These are phyloP conservation scores for Lipomyces mesembrius DNA, from an alignment of 805 yeast genomes.

Conservation along the genomic window DNA sequence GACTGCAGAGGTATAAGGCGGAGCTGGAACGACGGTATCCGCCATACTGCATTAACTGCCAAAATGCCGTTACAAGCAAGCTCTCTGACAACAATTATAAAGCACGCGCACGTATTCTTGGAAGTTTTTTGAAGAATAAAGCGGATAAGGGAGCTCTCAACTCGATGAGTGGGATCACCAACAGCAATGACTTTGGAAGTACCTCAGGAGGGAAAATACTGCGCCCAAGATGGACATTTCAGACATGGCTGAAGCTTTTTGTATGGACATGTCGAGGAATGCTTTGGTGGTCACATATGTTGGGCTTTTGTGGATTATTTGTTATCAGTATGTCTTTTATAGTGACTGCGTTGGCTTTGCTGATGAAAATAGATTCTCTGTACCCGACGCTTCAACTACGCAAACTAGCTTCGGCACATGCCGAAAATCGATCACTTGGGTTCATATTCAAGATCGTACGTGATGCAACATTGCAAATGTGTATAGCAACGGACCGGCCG, in stretches of 20 bases:
- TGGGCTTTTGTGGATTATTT: slow-evolving; percentile 4
- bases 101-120: slow-evolving; percentile 27
- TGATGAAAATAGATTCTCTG: slow-evolving; percentile 6
- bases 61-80: slow-evolving; percentile 5
- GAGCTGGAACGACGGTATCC: slow-evolving; percentile 33
- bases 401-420: slow-evolving; percentile 2
- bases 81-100: slow-evolving; percentile 22
- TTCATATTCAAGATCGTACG: not conserved
- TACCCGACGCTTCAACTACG: slow-evolving; percentile 7
- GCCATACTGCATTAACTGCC: slow-evolving; percentile 26
- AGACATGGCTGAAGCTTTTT: slow-evolving; percentile 10
- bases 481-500: not conserved
- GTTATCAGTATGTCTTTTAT: slow-evolving; percentile 11
- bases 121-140: slow-evolving; percentile 19
- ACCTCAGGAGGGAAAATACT: not conserved
- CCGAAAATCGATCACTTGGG: not conserved
- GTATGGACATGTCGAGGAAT: slow-evolving; percentile 24
- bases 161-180: not conserved
- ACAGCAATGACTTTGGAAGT: not conserved
- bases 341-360: not conserved
- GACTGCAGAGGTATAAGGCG: slow-evolving; percentile 18
- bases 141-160: not conserved
- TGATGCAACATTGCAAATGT: not conserved
- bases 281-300: slow-evolving; percentile 10
- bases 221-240: slow-evolving; percentile 13